Evolutionary conservation across 352 stramenopile genomes (phyloP), one percentile per base, ranked within the genome.

Genomic region (Pythium apleroticum): DNA sequence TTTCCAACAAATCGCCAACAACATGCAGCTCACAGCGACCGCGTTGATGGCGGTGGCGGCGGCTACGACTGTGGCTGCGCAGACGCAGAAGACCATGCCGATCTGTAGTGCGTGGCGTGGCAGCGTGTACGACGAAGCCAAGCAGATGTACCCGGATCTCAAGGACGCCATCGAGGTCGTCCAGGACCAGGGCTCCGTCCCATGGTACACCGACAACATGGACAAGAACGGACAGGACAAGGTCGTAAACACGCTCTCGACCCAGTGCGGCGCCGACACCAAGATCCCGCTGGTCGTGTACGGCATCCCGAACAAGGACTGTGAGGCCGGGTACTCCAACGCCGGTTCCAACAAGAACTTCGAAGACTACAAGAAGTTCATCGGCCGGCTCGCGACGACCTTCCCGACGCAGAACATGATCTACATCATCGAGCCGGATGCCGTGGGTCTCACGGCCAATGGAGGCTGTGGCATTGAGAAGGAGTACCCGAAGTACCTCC

Each of bases 281-380:
- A 65, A 71, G 57, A 61, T 68, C 48, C 56, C 63, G 10, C 50
- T 77, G n/a, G 64, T 75, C 35, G 60, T 77, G 7, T 77, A 77
- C 31, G 71, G 71, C 55, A 63, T 77, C 20, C 71, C 71, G 12
- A 66, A 73, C 58, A 77, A 77, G 45, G 71, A 77, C 50, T 77
- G 71, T 46, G 68, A 73, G 22, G 66, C 61, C 25, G 58, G 60
- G 4, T 75, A 60, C 48, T 75, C 67, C 24, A 69, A 67, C 56
- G 25, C 43, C 22, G 71, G 71, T 14, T 61, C 9, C 52, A 77
- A 75, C 62, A 66, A 69, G 25, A 69, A 73, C 53, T 39, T 63
- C 7, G 52, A 64, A 19, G 55, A 72, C 37, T 77, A 77, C 66
- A 62, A 73, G 61, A 28, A 25, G 0, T 77, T 71, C 53, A 63